Base-by-base conservation (phyloP, 495 filamentous ascomycete species). In the Acidiella bohemica region DNA sequence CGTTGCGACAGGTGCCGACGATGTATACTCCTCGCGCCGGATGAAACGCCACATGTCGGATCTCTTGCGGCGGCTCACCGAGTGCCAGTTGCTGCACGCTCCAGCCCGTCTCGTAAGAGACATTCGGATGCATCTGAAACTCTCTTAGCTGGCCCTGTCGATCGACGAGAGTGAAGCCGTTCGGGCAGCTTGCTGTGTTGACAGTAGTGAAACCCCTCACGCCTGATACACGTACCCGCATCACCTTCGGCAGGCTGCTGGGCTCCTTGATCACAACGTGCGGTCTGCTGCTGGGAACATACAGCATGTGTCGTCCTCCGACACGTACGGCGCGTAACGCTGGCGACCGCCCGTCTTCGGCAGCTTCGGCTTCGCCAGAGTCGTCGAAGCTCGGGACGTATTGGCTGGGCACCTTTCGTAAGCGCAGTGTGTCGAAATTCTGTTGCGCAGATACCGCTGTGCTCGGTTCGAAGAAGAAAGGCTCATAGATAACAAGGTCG, bases 401-500 rank as follows among this genome's bases (percentile, higher is more conserved):
- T 41, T 68, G 59, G 64, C 87, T 70, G 44, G 65, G 54, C n/a
- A 87, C 63, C 50, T 92, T 93, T 11, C 76, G 59, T 50, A 93
- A 95, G 35, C 75, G 71, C 10, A 96, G 59, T 5, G 46, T 50
- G 22, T 39, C 44, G 23, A 32, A 40, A 8, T 41, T 32, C 1
- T 25, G 6, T 20, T 27, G 25, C 7, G n/a, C 25, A n/a, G n/a
- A 7, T 27, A n/a, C 25, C 25, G 25, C 25, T 13, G 28, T 24
- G 3, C 2, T 41, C 4, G 59, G 43, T 9, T 58, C 58, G 42
- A 69, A 55, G 5, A 68, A 65, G 55, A 78, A 85, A 0, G 87
- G 84, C 54, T 83, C 75, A 54, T 96, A 97, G 32, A 95, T 66
- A n/a, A 76, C 75, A 4, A 95, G 58, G 51, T 96, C 87, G 42